Conservation (phyloP, 1,139 yeast genomes). For the Blastobotrys persicus region DNA sequence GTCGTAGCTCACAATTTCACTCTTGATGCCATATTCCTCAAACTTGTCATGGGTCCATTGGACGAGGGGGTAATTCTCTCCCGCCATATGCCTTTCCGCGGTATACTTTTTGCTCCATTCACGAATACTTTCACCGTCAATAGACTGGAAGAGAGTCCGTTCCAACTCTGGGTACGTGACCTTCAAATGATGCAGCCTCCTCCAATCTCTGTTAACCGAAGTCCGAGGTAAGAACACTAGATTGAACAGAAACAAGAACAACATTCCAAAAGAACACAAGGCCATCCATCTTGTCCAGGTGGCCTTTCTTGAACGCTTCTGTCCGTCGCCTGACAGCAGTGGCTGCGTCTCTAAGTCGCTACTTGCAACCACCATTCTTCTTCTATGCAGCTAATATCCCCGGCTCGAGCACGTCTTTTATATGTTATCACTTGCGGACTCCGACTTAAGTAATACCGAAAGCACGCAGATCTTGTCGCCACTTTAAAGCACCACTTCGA, state of each 20-base stretch:
- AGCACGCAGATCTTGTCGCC: not conserved
- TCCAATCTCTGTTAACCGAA: conserved; percentile 76
- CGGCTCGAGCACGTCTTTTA: not conserved
- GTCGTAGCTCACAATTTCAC: conserved; percentile 57
- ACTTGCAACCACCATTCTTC: not conserved
- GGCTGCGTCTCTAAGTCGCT: conserved; percentile 12
- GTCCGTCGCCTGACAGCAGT: not conserved
- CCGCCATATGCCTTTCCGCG: conserved; percentile 66
- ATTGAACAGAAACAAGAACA: conserved; percentile 55
- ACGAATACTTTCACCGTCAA: conserved; percentile 30
- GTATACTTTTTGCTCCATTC: conserved; percentile 46
- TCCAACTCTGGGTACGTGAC: conserved; percentile 35
- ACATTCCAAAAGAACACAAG: conserved; percentile 48
- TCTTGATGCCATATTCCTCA: conserved; percentile 55
- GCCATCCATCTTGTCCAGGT: conserved; percentile 11
- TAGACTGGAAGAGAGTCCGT: conserved; percentile 31
- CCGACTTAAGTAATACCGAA: not conserved
- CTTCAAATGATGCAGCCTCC: conserved; percentile 54
- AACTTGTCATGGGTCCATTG: conserved; percentile 64
- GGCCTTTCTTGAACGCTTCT: conserved; percentile 2
- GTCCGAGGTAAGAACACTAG: conserved; percentile 84
- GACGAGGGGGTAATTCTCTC: conserved; percentile 60
- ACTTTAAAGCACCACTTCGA: not conserved
- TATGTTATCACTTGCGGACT: not conserved
- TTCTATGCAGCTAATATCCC: not conserved